Evolutionary conservation across 2,329 filamentous ascomycete genomes (phyloP), one percentile per base, ranked within the genome.

Genomic region (Talaromyces sp.): DNA sequence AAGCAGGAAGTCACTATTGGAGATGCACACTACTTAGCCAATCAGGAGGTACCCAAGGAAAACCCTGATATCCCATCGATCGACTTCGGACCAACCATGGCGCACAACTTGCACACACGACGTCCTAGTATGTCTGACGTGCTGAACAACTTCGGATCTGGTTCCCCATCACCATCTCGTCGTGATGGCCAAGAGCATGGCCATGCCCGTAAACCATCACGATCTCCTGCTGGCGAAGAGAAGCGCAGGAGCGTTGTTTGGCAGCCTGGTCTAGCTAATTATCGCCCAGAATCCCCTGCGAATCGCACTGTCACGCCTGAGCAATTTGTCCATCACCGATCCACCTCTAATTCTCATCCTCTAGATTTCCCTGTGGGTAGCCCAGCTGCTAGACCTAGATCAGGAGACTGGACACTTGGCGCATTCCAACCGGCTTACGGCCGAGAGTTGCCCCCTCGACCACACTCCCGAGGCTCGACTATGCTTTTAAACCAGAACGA

Each of bases 71-170:
- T 96, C 66, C 91, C 92, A 0, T 80, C 84, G 4, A 86, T 97
- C 68, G 89, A 97, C 75, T 97, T 97, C 78, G 94, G 94, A 0
- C 92, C 89, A 6, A 97, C 93, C 0, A 80, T 91, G 70, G 89
- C 90, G 66, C 89, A 92, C 65, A 81, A 80, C 67, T 84, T 86
- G 33, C 80, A 80, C 50, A 81, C 78, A 19, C 82, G 81, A 69
- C 83, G 85, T 9, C 85, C 86, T n/a, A 81, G 75, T 49, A 87
- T 85, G 1, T 84, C 82, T 57, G 84, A 84, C 52, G 84, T 84
- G 2, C 75, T 85, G 65, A 83, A 70, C 37, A 74, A 75, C 47
- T 69, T 73, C 27, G 69, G 68, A 7, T 75, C 70, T 5, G 72
- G 74, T 33, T 74, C 77, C 9, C 72, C 76, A 54, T 69, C 66